Conservation (phyloP, 140 eudicot genomes). For the Bidens hawaiensis region DNA sequence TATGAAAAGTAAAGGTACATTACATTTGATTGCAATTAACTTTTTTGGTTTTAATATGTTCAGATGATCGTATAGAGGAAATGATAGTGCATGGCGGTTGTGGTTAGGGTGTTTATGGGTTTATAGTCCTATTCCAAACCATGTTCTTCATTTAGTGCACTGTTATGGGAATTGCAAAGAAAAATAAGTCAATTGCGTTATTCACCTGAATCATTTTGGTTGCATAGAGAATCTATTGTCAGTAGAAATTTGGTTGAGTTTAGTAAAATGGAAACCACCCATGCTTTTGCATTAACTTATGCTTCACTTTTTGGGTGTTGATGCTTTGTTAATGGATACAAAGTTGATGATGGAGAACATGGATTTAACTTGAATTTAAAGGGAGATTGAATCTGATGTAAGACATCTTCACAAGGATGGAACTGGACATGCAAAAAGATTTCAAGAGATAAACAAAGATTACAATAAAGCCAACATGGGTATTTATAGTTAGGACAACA, state of each 20-base stretch:
- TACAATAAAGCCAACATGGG: too few species aligned
- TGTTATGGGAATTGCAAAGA: constrained; percentile 90
- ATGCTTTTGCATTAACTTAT: constrained; percentile 70
- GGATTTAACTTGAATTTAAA: too few species aligned
- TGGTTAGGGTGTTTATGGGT: constrained; percentile 89
- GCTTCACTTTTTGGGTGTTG: constrained; percentile 5
- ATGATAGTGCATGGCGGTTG: constrained; percentile 71
- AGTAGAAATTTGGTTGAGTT: constrained; percentile 70
- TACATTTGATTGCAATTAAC: not conserved
- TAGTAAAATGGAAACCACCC: constrained; percentile 70
- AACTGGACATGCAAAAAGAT: too few species aligned
- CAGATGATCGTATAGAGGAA: constrained; percentile 73
- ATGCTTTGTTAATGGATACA: not conserved
- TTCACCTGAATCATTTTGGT: constrained; percentile 89
- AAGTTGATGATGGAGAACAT: too few species aligned
- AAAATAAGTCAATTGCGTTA: constrained; percentile 77
- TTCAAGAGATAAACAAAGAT: too few species aligned
- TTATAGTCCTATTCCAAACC: constrained; percentile 59
- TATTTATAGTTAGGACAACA: too few species aligned
- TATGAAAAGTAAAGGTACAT: too few species aligned
- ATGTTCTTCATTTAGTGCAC: constrained; percentile 77
- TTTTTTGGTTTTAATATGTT: constrained; percentile 1
- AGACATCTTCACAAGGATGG: too few species aligned
- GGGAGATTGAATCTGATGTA: too few species aligned
- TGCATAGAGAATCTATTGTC: constrained; percentile 76